phyloP scores from a whole-genome alignment of 83 land plant genomes.

The Larix sibirica region DNA sequence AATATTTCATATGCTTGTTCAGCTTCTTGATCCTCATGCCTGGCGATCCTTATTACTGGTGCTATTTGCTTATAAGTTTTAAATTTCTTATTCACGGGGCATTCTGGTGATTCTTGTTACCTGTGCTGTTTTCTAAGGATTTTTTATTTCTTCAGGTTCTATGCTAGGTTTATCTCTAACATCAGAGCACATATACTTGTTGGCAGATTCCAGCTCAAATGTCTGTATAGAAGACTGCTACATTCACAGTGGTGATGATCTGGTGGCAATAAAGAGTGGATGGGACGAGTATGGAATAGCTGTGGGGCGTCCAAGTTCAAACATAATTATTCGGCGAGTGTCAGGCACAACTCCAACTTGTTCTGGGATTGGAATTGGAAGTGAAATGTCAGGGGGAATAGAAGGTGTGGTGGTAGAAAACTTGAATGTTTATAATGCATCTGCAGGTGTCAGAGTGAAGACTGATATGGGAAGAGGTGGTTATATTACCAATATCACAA shows the following conservation, averaged over 20 bases:
- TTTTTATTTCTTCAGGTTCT: not conserved
- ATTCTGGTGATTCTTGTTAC: too few relatives aligned
- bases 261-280: constrained; percentile 74
- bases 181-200: not conserved
- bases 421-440: constrained; percentile 44
- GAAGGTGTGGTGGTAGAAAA: constrained; percentile 39
- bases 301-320: constrained; percentile 56
- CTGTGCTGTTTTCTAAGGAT: too few relatives aligned
- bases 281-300: constrained; percentile 81
- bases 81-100: too few relatives aligned
- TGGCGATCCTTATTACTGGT: too few relatives aligned
- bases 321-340: constrained; percentile 55
- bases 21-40: too few relatives aligned
- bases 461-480: constrained; percentile 73
- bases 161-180: not conserved
- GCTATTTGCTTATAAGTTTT: too few relatives aligned
- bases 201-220: constrained; percentile 62
- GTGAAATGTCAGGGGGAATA: constrained; percentile 84
- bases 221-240: constrained; percentile 81
- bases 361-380: constrained; percentile 74
- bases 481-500: constrained; percentile 49
- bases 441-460: constrained; percentile 56
- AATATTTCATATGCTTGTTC: too few relatives aligned
- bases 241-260: constrained; percentile 74
- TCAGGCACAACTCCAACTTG: constrained; percentile 76